Conservation (phyloP, 176 grass and related monocot species). For the Juncus effusus region DNA sequence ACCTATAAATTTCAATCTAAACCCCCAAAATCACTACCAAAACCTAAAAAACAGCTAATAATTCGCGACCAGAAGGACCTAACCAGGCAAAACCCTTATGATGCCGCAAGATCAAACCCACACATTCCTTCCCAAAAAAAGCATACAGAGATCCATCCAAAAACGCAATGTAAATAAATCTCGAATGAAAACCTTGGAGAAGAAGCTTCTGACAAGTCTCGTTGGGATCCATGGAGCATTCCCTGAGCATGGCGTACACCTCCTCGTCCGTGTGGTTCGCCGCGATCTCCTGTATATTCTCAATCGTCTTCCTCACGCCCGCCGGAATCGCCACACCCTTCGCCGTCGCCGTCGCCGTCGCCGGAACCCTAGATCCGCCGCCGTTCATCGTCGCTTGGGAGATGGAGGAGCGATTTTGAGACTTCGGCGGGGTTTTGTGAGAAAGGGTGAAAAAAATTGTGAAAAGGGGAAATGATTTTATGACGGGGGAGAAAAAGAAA, state of each 20-base stretch:
- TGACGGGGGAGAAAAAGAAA: neutral
- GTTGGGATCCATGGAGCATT: slow-evolving; percentile 97
- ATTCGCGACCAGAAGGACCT: too few relatives aligned
- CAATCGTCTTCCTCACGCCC: slow-evolving; percentile 54
- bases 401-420: neutral
- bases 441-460: slow-evolving; percentile 10
- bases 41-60: too few relatives aligned
- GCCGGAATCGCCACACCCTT: slow-evolving; percentile 36
- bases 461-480: neutral
- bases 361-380: slow-evolving; percentile 36
- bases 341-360: slow-evolving; percentile 31
- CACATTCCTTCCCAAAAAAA: neutral
- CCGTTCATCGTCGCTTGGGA: slow-evolving; percentile 10
- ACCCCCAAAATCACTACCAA: too few relatives aligned
- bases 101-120: too few relatives aligned
- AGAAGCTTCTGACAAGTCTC: slow-evolving; percentile 85
- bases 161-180: neutral
- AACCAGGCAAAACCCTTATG: neutral
- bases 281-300: slow-evolving; percentile 88
- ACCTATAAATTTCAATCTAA: too few relatives aligned
- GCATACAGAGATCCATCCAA: neutral
- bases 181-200: slow-evolving; percentile 47
- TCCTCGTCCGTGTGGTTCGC: slow-evolving; percentile 82
- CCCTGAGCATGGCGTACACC: slow-evolving; percentile 84
- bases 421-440: slow-evolving; percentile 8